phyloP scores from a whole-genome alignment of 1,284 basidiomycete genomes.

The Sphaerobolus stellatus region DNA sequence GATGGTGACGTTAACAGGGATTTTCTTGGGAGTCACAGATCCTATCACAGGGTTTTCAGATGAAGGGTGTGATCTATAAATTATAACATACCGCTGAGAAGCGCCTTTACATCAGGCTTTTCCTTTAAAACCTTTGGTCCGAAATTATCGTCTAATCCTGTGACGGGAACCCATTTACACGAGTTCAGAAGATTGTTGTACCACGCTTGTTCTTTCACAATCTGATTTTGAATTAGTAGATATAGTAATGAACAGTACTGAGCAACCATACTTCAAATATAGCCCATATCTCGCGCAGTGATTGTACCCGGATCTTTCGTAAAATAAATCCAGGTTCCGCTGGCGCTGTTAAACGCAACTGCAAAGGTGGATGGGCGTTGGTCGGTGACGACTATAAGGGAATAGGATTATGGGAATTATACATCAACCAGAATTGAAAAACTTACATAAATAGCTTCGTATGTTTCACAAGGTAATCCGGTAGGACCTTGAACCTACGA shows the following conservation, averaged over 20 bases:
- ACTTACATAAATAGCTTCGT: constrained; percentile 45
- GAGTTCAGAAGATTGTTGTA: constrained; percentile 62
- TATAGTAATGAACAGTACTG: neutral
- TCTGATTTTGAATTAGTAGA: constrained; percentile 35
- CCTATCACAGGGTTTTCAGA: constrained; percentile 33
- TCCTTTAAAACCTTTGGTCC: too few species aligned
- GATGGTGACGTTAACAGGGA: constrained; percentile 61
- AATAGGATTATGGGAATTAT: neutral
- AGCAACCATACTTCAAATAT: constrained; percentile 57
- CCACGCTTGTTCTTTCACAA: constrained; percentile 78
- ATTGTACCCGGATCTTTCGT: constrained; percentile 65
- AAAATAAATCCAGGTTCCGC: constrained; percentile 72
- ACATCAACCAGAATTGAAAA: neutral
- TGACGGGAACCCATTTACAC: constrained; percentile 52
- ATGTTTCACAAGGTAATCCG: constrained; percentile 28
- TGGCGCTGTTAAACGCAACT: constrained; percentile 59
- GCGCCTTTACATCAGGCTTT: neutral
- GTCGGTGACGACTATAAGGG: constrained; percentile 57
- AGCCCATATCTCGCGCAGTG: constrained; percentile 66
- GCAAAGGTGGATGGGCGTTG: constrained; percentile 62
- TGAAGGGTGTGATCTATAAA: neutral
- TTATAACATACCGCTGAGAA: neutral
- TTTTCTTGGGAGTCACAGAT: constrained; percentile 49
- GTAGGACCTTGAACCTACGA: constrained; percentile 5
- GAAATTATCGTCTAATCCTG: constrained; percentile 24